Conservation (phyloP, 2,329 filamentous ascomycete genomes). For the Fonsecaea pedrosoi region DNA sequence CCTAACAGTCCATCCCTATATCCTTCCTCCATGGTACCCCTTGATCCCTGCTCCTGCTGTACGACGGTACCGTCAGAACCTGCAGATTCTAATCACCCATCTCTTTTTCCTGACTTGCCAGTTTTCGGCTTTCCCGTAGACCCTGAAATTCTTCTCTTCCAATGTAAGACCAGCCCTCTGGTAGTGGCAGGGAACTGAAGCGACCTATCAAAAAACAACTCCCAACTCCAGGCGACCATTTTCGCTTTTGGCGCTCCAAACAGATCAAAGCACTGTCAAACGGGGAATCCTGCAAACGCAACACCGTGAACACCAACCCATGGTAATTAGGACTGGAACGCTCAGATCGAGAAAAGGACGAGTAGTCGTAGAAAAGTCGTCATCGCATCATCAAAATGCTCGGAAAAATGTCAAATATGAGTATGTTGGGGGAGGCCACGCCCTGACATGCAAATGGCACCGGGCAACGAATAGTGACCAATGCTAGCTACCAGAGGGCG, state of each 20-base stretch:
- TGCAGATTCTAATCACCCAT: background rate
- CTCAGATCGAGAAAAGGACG: conserved; percentile 32
- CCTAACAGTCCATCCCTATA: background rate
- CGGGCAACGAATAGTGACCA: background rate
- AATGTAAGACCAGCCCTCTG: conserved; percentile 6
- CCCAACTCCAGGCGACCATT: conserved; percentile 15
- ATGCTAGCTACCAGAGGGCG: conserved; percentile 24
- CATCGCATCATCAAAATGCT: conserved; percentile 35
- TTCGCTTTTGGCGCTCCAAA: conserved; percentile 24
- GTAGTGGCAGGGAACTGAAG: background rate
- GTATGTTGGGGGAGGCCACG: background rate
- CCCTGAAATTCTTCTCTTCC: background rate
- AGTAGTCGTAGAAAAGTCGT: conserved; percentile 24
- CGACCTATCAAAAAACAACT: conserved; percentile 7
- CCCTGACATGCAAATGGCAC: background rate
- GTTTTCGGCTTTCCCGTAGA: background rate
- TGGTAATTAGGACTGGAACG: conserved; percentile 30
- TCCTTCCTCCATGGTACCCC: conserved; percentile 1
- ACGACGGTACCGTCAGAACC: background rate
- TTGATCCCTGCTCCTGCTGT: background rate
- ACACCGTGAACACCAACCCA: conserved; percentile 26
- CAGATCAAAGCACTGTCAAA: conserved; percentile 7
- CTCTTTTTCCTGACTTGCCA: conserved; percentile 1
- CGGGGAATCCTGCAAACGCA: conserved; percentile 17
- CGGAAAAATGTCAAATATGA: conserved; percentile 18